A percentile compares a stretch with the other conserved stretches of the same genome.
These are phyloP conservation scores for Nelumbo lutea DNA, from an alignment of 164 flowering plant genomes.

Conservation along the genomic window DNA sequence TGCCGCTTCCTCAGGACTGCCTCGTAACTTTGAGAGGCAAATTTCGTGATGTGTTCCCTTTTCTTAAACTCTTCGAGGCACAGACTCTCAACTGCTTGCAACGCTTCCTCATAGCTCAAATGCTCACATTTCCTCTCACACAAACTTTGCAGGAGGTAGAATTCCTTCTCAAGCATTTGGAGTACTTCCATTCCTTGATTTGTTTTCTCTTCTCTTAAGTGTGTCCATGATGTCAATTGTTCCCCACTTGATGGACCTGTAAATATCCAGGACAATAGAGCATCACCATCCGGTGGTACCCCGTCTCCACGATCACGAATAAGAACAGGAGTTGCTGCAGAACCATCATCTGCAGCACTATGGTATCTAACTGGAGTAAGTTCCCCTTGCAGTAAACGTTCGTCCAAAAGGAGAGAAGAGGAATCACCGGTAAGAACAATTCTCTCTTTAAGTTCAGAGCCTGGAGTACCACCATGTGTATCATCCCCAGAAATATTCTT, in stretches of 20 bases:
- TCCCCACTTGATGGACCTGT: constrained; percentile 58
- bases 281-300: constrained; percentile 34
- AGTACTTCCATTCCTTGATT: constrained; percentile 65
- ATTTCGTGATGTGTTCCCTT: constrained; percentile 48
- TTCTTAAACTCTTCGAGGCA: constrained; percentile 80
- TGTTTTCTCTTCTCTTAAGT: constrained; percentile 56
- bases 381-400: constrained; percentile 36
- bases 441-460: constrained; percentile 44
- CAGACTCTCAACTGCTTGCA: constrained; percentile 71
- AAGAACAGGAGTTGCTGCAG: constrained; percentile 14
- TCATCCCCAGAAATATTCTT: constrained; percentile 46
- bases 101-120: constrained; percentile 73
- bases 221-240: constrained; percentile 57
- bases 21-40: constrained; percentile 51
- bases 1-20: constrained; percentile 65
- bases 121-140: constrained; percentile 87
- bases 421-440: constrained; percentile 56
- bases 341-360: constrained; percentile 23
- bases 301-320: constrained; percentile 29
- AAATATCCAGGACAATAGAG: constrained; percentile 78
- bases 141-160: constrained; percentile 56
- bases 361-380: constrained; percentile 8
- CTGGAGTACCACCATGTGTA: constrained; percentile 20
- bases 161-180: constrained; percentile 85
- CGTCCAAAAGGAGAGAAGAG: constrained; percentile 55